Base-by-base conservation (phyloP, 2,329 filamentous ascomycete genomes). In the Cladosporium sphaerospermum region DNA sequence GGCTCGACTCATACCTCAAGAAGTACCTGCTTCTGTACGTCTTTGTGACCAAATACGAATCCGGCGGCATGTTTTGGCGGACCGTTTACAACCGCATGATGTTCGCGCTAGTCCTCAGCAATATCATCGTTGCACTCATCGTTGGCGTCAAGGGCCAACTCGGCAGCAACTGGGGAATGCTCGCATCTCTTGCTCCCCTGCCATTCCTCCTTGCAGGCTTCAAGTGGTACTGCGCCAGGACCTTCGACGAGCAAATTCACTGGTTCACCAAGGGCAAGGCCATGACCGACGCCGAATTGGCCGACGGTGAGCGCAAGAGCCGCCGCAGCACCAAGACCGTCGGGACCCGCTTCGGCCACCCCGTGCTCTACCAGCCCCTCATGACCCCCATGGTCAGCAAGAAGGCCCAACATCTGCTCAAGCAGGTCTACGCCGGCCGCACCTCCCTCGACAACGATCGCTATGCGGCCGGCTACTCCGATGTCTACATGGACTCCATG, bases 11-110 rank as follows among this genome's bases (percentile, higher is more conserved):
- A 4, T 89, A 86, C 71, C 77, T 97, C 66, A 96, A 96, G 79
- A 97, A 97, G 73, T 99, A 99, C 66, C 76, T 96, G 43, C 74
- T 97, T 37, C 79, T 97, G 60, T 78, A 99, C 71, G 86, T 96
- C 59, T 97, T 96, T 66, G 81, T 95, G 59, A 99, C 93, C 44
- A 99, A 97, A 75, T 96, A 86, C 28, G 93, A 99, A 67, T 96
- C 91, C 0, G 93, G 91, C 8, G 93, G 93, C 47, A 82, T 87
- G 67, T 96, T 89, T 67, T 99, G 93, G 93, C 84, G 89, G 14
- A 82, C 91, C 1, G 70, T 97, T 6, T 95, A 89, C 77, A 99
- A 99, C 70, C 86, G 93, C n/a, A 78, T 96, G 68, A 74, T 97
- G 19, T 92, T 96, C 62, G 88, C 83, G 28, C 78, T 83, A 0